Evolutionary conservation across 345 rosid genomes (phyloP), one percentile per base, ranked within the genome.

Genomic region (Odontarrhena argentea): DNA sequence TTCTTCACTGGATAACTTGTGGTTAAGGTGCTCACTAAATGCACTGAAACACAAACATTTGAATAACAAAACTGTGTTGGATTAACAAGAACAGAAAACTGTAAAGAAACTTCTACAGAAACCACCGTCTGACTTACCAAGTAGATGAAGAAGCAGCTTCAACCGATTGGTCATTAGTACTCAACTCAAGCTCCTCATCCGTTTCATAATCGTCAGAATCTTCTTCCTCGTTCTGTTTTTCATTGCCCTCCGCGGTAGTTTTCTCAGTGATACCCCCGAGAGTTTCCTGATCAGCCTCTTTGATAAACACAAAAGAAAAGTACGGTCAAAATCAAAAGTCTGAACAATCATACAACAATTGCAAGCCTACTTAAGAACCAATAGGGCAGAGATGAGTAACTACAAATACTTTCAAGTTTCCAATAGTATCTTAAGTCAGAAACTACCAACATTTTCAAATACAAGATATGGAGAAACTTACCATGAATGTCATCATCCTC

Each of bases 1-100:
- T 71, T 89, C 92, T 62, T 36, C 82, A 69, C 86, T 78, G 36
- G 96, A 74, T 76, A 89, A 68, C 18, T 65, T 80, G 71, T 79
- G 77, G 28, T 66, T 84, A 73, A 87, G 80, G 79, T 87, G 98
- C 60, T 71, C 68, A 54, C 75, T 74, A 40, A 86, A 89, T 45
- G 92, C 81, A 71, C 98, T 92, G 88, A 77, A 77, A 32, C 46
- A 45, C 25, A 55, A 10, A 62, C 5, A 26, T 13, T 3, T 63
- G 18, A 35, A 12, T n/a, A 24, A 22, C 1, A 47, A 30, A 38
- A 25, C 4, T 47, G 42, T 9, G 58, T 30, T 14, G 35, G 25
- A 44, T 66, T 35, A 36, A 66, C 7, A 1, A 58, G 30, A 18
- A 28, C 8, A 8, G 15, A 30, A 36, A 51, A 60, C 22, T 37